These are phyloP conservation scores for Alisma plantagoaquatica DNA, from an alignment of 106 monocot species.

Conservation along the genomic window DNA sequence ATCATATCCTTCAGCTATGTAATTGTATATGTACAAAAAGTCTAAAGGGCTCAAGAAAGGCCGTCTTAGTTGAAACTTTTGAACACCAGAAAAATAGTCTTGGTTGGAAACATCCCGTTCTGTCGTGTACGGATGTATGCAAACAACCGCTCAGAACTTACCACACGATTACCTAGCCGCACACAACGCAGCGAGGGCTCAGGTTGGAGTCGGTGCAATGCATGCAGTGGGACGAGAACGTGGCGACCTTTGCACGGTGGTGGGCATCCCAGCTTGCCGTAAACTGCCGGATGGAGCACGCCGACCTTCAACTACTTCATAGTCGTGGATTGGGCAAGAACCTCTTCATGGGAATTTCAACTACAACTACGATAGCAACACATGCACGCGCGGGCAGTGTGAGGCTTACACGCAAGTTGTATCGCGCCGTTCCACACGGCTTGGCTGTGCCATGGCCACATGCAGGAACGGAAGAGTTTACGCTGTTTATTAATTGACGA, in stretches of 20 bases:
- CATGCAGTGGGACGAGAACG: background rate
- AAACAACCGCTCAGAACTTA: background rate
- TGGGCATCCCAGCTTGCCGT: background rate
- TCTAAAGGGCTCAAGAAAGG: too few species aligned
- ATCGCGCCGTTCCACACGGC: slow-evolving; percentile 3
- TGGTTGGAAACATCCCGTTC: too few species aligned
- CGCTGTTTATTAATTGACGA: too few species aligned
- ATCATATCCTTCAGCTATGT: too few species aligned
- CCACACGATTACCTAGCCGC: background rate
- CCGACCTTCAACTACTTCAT: too few species aligned
- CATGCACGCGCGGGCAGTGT: slow-evolving; percentile 12
- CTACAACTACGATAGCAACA: slow-evolving; percentile 20
- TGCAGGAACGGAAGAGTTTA: slow-evolving; percentile 2
- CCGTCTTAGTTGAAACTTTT: too few species aligned
- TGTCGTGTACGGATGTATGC: too few species aligned
- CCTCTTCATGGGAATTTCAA: slow-evolving; percentile 1
- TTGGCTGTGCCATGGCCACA: slow-evolving; percentile 2
- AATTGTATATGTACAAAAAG: too few species aligned
- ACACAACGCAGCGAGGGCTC: slow-evolving; percentile 5
- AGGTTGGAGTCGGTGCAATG: slow-evolving; percentile 6
- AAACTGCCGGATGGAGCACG: slow-evolving; percentile 3
- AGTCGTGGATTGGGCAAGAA: slow-evolving; percentile 1
- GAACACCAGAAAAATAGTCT: too few species aligned
- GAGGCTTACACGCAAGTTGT: slow-evolving; percentile 25
- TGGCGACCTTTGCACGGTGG: slow-evolving; percentile 1